phyloP scores from a whole-genome alignment of 2,329 filamentous ascomycete species.

The Gnomoniopsis smithogilvyi region DNA sequence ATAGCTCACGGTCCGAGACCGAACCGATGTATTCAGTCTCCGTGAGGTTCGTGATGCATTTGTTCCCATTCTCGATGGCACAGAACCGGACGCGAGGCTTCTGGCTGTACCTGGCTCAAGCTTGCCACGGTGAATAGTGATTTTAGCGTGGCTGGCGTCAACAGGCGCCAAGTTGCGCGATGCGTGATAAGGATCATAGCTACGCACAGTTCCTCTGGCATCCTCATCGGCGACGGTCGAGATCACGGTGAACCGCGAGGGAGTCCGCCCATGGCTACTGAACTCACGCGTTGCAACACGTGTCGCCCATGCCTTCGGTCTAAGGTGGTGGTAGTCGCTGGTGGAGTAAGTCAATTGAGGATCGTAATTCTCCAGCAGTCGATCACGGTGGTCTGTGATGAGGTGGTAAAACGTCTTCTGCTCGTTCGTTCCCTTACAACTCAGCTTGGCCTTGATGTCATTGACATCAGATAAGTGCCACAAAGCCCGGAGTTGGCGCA shows the following conservation, averaged over 20 bases:
- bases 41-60: slow-evolving; percentile 19
- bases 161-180: slow-evolving; percentile 48
- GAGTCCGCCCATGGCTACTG: slow-evolving; percentile 49
- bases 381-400: slow-evolving; percentile 76
- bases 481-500: slow-evolving; percentile 82
- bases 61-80: slow-evolving; percentile 15
- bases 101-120: slow-evolving; percentile 26
- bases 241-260: slow-evolving; percentile 64
- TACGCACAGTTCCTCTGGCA: slow-evolving; percentile 50
- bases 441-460: slow-evolving; percentile 66
- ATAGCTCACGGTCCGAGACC: slow-evolving; percentile 20
- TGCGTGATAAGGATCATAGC: slow-evolving; percentile 82
- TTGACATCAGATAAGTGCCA: slow-evolving; percentile 85
- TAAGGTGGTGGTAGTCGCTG: slow-evolving; percentile 81
- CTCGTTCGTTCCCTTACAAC: slow-evolving; percentile 69
- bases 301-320: slow-evolving; percentile 54
- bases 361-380: slow-evolving; percentile 84
- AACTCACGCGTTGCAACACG: slow-evolving; percentile 62
- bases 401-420: slow-evolving; percentile 93
- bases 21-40: slow-evolving; percentile 11
- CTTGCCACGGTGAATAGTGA: slow-evolving; percentile 60
- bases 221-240: slow-evolving; percentile 55
- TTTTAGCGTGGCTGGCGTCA: slow-evolving; percentile 60
- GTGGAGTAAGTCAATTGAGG: slow-evolving; percentile 77
- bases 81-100: slow-evolving; percentile 33